Evolutionary conservation across 1,284 basidiomycete species (phyloP).

Genomic region (Trametes versicolor): DNA sequence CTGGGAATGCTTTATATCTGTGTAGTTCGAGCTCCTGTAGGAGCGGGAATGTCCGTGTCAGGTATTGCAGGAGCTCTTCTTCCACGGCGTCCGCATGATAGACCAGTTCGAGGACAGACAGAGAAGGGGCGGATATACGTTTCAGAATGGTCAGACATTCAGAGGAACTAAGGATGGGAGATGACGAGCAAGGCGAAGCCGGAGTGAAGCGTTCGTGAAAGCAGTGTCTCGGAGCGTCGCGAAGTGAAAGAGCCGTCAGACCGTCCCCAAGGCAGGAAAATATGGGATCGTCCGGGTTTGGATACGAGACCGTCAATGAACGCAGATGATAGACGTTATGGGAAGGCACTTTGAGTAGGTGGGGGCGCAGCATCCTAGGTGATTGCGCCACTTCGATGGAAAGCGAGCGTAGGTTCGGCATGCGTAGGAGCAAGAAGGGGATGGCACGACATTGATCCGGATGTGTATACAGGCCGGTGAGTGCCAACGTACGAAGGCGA

Average conservation of each 20-base stretch:
- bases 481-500: not conserved
- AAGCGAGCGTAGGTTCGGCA: constrained; percentile 4
- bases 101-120: constrained; percentile 18
- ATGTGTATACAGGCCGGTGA: not conserved
- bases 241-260: not conserved
- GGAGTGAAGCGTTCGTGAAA: not conserved
- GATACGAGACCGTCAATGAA: constrained; percentile 9
- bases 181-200: not conserved
- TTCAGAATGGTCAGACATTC: not conserved
- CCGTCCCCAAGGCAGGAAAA: constrained; percentile 1
- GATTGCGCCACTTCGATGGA: not conserved
- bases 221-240: constrained; percentile 1
- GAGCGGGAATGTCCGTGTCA: constrained; percentile 7
- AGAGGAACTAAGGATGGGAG: not conserved
- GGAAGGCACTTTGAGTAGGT: not conserved
- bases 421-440: not conserved
- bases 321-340: not conserved
- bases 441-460: not conserved
- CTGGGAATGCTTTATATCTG: constrained; percentile 8
- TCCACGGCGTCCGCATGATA: constrained; percentile 19
- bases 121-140: constrained; percentile 11
- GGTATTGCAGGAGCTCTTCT: constrained; percentile 21
- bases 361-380: not conserved
- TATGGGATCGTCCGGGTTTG: constrained; percentile 14
- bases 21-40: constrained; percentile 23